Evolutionary conservation across 345 rosid species (phyloP), one percentile per base, ranked within the genome.

Genomic region (Murraya paniculata): DNA sequence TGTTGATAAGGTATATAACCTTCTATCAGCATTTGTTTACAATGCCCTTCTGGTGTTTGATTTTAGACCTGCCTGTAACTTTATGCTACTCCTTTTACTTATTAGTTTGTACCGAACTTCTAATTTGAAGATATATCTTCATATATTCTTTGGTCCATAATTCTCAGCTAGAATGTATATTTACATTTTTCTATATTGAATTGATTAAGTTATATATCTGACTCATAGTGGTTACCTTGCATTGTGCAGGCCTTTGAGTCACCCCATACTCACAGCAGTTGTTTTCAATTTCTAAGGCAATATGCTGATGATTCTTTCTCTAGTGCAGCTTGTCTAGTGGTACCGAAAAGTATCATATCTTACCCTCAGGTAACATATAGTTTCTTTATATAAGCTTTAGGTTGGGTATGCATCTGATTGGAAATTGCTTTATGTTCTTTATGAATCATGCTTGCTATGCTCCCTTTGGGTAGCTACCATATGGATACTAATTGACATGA

Each of bases 211-310:
- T 35, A 6, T 57, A 28, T 16, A 5, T 28, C 50, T 31, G 48
- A 18, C 77, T 70, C 36, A 16, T 70, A 9, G 38, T 65, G 76
- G 65, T 45, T 67, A 36, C 18, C 60, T 2, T 73, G 39, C 77
- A n/a, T 75, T 80, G 62, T 65, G 73, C 68, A 96, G 99, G 99
- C 98, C 56, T 96, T 96, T 87, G 97, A 96, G 83, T 91, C 99
- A 27, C 99, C 98, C 30, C 82, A 92, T 56, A 90, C 97, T 21
- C 98, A 96, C 75, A 80, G 93, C 86, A 89, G 81, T 74, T 96
- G 98, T 83, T 94, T 91, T 81, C 66, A 94, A 45, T 94, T 87
- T 88, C 94, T 93, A 60, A 89, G 99, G 87, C 96, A 94, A 79
- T 94, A 94, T 81, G 92, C 92, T 22, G 94, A 87, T 69, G 94